Conservation (phyloP, 805 yeast genomes). For the Nakazawaea ishiwadae region DNA sequence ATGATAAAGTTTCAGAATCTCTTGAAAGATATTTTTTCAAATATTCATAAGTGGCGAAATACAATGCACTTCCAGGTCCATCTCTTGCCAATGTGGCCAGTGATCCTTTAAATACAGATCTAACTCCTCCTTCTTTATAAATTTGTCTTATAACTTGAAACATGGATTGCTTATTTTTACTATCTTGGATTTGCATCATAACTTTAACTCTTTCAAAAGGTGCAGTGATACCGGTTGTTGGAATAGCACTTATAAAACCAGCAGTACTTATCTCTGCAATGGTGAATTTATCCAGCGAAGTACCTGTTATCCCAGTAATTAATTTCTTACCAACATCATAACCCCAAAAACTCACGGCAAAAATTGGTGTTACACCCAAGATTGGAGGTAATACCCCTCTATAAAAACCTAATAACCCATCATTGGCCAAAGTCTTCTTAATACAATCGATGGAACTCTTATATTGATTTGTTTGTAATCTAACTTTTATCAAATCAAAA, state of each 20-base stretch:
- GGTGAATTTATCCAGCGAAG: slow-evolving; percentile 38
- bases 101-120: slow-evolving; percentile 87
- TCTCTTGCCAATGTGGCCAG: slow-evolving; percentile 91
- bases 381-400: slow-evolving; percentile 94
- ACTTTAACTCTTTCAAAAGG: slow-evolving; percentile 97
- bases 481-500: slow-evolving; percentile 87
- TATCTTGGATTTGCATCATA: slow-evolving; percentile 74
- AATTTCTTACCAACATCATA: slow-evolving; percentile 87
- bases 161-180: slow-evolving; percentile 42
- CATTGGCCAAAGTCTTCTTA: slow-evolving; percentile 60
- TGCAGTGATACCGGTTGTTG: slow-evolving; percentile 94
- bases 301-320: slow-evolving; percentile 42
- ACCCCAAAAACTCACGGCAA: slow-evolving; percentile 98
- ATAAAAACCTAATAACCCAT: slow-evolving; percentile 79
- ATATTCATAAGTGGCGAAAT: slow-evolving; percentile 91
- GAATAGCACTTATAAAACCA: slow-evolving; percentile 91
- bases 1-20: slow-evolving; percentile 55
- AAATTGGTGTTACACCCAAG: slow-evolving; percentile 97
- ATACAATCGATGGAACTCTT: slow-evolving; percentile 64
- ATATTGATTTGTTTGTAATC: slow-evolving; percentile 79
- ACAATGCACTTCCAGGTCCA: slow-evolving; percentile 95
- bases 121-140: slow-evolving; percentile 74
- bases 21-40: slow-evolving; percentile 59
- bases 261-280: slow-evolving; percentile 80
- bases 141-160: slow-evolving; percentile 60